A percentile compares a stretch with the other conserved stretches of the same genome.
These are phyloP conservation scores for Argentina anserina DNA, from an alignment of 306 rosid species.

Conservation along the genomic window DNA sequence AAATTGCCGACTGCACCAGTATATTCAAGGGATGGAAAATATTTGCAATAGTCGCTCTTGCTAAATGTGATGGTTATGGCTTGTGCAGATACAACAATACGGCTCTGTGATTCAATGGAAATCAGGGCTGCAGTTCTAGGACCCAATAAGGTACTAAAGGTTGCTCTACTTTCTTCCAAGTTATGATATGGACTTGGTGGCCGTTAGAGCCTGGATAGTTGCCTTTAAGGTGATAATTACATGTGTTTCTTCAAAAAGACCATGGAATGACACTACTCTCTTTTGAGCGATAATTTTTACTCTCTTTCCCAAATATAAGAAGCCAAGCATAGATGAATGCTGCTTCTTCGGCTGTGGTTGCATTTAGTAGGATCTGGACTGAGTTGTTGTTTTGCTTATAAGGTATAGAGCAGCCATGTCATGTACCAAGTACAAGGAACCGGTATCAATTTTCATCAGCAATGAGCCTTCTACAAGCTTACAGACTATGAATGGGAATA, in stretches of 20 bases:
- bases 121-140: constrained; percentile 26
- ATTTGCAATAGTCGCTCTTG: constrained; percentile 25
- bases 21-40: constrained; percentile 27
- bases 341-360: constrained; percentile 18
- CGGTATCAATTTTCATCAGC: constrained; percentile 31
- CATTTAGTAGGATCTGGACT: constrained; percentile 8
- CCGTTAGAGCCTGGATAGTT: constrained; percentile 28
- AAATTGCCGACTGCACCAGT: constrained; percentile 11
- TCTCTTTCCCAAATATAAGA: constrained; percentile 27
- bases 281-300: constrained; percentile 14
- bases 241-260: constrained; percentile 20
- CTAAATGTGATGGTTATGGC: constrained; percentile 29
- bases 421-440: constrained; percentile 28
- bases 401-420: constrained; percentile 36
- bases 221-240: constrained; percentile 16
- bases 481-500: constrained; percentile 27
- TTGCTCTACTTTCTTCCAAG: constrained; percentile 33
- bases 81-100: constrained; percentile 26
- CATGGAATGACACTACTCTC: constrained; percentile 15
- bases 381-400: constrained; percentile 25
- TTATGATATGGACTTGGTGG: constrained; percentile 31
- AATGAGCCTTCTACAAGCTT: constrained; percentile 35
- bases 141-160: constrained; percentile 30
- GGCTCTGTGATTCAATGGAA: constrained; percentile 13
- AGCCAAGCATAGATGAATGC: constrained; percentile 34